Base-by-base conservation (phyloP, 345 rosid genomes). In the Linum lewisii region DNA sequence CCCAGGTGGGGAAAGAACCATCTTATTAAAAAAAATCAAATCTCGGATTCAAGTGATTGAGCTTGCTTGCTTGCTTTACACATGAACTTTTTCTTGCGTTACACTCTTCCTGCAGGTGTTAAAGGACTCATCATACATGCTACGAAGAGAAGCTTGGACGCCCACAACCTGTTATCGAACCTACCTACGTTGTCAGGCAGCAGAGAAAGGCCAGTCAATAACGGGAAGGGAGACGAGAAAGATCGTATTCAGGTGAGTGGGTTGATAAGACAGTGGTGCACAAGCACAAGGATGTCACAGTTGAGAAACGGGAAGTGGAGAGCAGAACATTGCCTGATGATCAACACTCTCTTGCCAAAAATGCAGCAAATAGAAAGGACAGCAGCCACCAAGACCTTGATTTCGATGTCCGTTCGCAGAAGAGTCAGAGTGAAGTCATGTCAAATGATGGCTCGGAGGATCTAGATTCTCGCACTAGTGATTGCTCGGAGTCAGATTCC, bases 401-500 rank as follows among this genome's bases (percentile, higher is more conserved):
- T 62, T 77, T 62, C 6, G 32, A 26, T 26, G 3, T n/a, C n/a
- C n/a, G n/a, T n/a, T n/a, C n/a, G 25, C 82, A 68, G 67, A 77
- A 77, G 67, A 63, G 59, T 22, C 68, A 55, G 66, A n/a, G 22
- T 1, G 86, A 78, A 51, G 32, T 24, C 19, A 68, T 57, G 13
- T 72, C 68, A 6, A 72, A 67, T 0, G 71, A 72, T 34, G 70
- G 54, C 42, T 72, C 71, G 20, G 75, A 72, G 4, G 74, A 65
- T 22, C 64, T 66, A 9, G 75, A 72, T 15, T 60, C 71, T 20
- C 61, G 51, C 53, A 66, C 75, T 29, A 72, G 75, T 49, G 75
- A 72, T 62, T 72, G 81, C 70, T 89, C 94, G 1, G 99, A 87
- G 58, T 65, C 86, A 7, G 95, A 89, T 59, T 57, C 72, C 70